Base-by-base conservation (phyloP, 768 basidiomycete genomes). In the Lactifluus rugatus region DNA sequence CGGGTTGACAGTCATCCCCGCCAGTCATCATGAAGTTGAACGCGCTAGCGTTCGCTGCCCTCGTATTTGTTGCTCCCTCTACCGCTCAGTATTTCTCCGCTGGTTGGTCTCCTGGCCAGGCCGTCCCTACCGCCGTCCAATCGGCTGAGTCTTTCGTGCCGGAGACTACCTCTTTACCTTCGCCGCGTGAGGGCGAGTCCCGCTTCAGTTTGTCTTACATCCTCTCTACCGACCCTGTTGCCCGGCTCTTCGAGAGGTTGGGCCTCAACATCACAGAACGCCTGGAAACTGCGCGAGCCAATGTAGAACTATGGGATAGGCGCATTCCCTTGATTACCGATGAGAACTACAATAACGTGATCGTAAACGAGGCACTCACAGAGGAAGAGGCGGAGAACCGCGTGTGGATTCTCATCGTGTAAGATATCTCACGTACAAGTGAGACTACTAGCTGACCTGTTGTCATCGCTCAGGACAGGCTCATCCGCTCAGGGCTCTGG, bases 331-430 rank as follows among this genome's bases (percentile, higher is more conserved):
- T 93, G 37, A 81, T 95, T 70, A 90, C 86, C 51, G 92, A 94
- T 70, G 77, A 84, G 49, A 93, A 90, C 69, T 93, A 80, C 67
- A 72, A 79, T 26, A 82, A 87, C 28, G 34, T 88, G 50, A 79
- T 93, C 59, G 79, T 84, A 34, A 81, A 89, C 55, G 91, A 92
- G 70, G 65, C 70, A 16, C 69, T 93, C 64, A 76, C 78, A 14
- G 59, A 63, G 9, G 71, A 77, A 50, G 79, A 86, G 61, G 83
- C 89, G 68, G 82, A 83, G 57, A 73, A 84, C 39, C 76, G 90
- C 46, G 77, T 83, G 11, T 95, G 92, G 92, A 76, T 87, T 62
- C 69, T 92, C 32, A 69, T 89, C 54, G 78, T 94, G 92, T 92
- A 68, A 64, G 83, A 25, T 51, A 34, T 57, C 21, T 55, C 41